Percentiles rank a stretch among this genome's conserved stretches.
Evolutionary conservation across 1,139 yeast genomes (phyloP).

Genomic region (Pichia sp.): DNA sequence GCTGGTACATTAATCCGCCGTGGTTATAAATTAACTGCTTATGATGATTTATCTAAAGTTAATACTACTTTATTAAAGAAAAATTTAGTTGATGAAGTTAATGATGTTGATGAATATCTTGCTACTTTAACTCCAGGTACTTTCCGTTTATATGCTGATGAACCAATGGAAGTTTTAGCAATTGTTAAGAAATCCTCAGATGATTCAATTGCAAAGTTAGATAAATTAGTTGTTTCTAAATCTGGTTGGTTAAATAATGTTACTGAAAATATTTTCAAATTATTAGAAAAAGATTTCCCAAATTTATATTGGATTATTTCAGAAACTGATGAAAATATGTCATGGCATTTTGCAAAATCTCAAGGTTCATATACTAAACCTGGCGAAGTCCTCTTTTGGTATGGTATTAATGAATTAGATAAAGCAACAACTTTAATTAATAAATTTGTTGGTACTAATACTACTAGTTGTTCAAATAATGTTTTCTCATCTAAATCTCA

Average conservation of each 20-base stretch:
- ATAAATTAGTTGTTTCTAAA: constrained; percentile 80
- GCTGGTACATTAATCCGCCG: constrained; percentile 98
- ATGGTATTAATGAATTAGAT: constrained; percentile 66
- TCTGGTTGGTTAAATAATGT: constrained; percentile 97
- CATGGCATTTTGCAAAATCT: constrained; percentile 89
- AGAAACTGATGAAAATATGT: constrained; percentile 83
- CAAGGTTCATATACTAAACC: constrained; percentile 90
- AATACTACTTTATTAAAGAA: constrained; percentile 15
- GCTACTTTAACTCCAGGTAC: constrained; percentile 54
- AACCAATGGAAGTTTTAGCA: constrained; percentile 90
- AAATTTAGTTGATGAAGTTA: constrained; percentile 23
- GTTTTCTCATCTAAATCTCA: constrained; percentile 25
- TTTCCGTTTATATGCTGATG: constrained; percentile 88
- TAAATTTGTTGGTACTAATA: constrained; percentile 39
- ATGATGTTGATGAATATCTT: constrained; percentile 76
- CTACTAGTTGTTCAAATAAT: constrained; percentile 25
- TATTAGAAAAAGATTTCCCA: constrained; percentile 68
- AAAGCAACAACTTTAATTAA: constrained; percentile 61
- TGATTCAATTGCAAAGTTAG: constrained; percentile 60
- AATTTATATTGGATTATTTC: constrained; percentile 81
- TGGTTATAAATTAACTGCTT: constrained; percentile 78
- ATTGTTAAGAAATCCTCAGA: constrained; percentile 44
- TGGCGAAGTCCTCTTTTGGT: constrained; percentile 92
- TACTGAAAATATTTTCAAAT: constrained; percentile 85
- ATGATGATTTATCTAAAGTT: constrained; percentile 14